phyloP scores from a whole-genome alignment of 2,329 filamentous ascomycete species.

The Falciphora oryzae region DNA sequence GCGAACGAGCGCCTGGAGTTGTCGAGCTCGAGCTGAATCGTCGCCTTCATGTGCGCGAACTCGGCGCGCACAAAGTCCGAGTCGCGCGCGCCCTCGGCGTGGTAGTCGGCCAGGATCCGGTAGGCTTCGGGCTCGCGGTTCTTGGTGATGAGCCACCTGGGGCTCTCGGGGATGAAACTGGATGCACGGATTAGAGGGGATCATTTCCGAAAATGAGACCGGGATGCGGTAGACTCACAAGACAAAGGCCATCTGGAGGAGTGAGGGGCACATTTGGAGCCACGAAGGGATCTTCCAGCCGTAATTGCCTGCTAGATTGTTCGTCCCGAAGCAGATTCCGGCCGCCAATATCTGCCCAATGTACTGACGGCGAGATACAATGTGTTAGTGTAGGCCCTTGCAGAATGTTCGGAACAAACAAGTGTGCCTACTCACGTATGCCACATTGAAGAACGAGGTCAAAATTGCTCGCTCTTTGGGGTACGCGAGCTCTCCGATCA shows the following conservation, averaged over 20 bases:
- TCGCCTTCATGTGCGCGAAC: slow-evolving; percentile 52
- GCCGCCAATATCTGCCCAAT: slow-evolving; percentile 46
- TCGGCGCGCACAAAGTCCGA: slow-evolving; percentile 52
- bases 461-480: slow-evolving; percentile 55
- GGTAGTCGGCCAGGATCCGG: slow-evolving; percentile 22
- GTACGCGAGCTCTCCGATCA: slow-evolving; percentile 55
- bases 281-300: slow-evolving; percentile 30
- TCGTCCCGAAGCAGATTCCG: slow-evolving; percentile 43
- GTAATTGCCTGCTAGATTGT: slow-evolving; percentile 32
- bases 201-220: slow-evolving; percentile 22
- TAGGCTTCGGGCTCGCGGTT: slow-evolving; percentile 21
- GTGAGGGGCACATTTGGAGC: slow-evolving; percentile 30
- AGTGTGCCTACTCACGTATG: slow-evolving; percentile 18
- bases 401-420: background rate
- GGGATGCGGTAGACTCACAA: slow-evolving; percentile 26
- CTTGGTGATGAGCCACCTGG: slow-evolving; percentile 22
- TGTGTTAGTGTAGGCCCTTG: background rate
- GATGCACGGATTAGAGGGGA: background rate
- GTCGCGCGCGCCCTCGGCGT: slow-evolving; percentile 45
- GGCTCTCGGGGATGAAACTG: slow-evolving; percentile 26
- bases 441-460: slow-evolving; percentile 53
- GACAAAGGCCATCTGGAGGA: slow-evolving; percentile 37
- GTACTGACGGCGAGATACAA: slow-evolving; percentile 24
- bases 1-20: slow-evolving; percentile 43
- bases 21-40: slow-evolving; percentile 48